Evolutionary conservation across 441 rosid species (phyloP).

Genomic region (Erodium texanum): DNA sequence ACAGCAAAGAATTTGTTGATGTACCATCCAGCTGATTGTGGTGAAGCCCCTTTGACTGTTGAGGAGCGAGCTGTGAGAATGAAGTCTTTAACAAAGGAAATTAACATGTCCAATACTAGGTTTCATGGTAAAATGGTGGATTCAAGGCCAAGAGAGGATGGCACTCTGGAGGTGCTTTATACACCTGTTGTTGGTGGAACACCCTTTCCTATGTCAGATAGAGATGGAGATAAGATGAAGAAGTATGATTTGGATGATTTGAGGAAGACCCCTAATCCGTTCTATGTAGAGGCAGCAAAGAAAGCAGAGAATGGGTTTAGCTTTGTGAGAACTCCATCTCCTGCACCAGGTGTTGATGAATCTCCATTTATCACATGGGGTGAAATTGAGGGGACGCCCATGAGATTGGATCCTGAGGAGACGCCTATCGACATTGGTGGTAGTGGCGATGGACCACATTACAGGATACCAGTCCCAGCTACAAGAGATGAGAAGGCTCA

Average conservation of each 20-base stretch:
- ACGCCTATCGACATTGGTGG: slow-evolving; percentile 90
- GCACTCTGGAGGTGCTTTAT: slow-evolving; percentile 64
- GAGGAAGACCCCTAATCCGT: slow-evolving; percentile 73
- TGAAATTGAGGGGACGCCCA: slow-evolving; percentile 92
- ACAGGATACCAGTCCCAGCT: slow-evolving; percentile 64
- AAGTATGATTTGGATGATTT: slow-evolving; percentile 85
- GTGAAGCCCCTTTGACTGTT: slow-evolving; percentile 72
- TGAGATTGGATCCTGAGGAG: slow-evolving; percentile 79
- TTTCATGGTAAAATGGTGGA: slow-evolving; percentile 85
- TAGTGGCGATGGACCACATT: slow-evolving; percentile 68
- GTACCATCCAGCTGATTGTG: slow-evolving; percentile 86
- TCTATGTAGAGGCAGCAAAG: slow-evolving; percentile 67
- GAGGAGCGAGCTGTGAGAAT: slow-evolving; percentile 65
- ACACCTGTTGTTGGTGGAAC: slow-evolving; percentile 69
- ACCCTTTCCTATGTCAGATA: slow-evolving; percentile 49
- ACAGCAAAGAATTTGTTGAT: slow-evolving; percentile 82
- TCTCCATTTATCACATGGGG: slow-evolving; percentile 97
- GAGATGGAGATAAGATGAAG: slow-evolving; percentile 52
- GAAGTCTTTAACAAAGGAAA: slow-evolving; percentile 64
- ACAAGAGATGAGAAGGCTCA: slow-evolving; percentile 79
- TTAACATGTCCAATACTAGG: slow-evolving; percentile 52
- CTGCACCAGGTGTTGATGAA: slow-evolving; percentile 83
- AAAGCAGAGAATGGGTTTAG: slow-evolving; percentile 78
- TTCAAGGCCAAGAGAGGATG: slow-evolving; percentile 72
- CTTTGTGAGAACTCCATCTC: slow-evolving; percentile 87